Evolutionary conservation across 352 stramenopile genomes (phyloP).

Genomic region (Phytophthora melonis): DNA sequence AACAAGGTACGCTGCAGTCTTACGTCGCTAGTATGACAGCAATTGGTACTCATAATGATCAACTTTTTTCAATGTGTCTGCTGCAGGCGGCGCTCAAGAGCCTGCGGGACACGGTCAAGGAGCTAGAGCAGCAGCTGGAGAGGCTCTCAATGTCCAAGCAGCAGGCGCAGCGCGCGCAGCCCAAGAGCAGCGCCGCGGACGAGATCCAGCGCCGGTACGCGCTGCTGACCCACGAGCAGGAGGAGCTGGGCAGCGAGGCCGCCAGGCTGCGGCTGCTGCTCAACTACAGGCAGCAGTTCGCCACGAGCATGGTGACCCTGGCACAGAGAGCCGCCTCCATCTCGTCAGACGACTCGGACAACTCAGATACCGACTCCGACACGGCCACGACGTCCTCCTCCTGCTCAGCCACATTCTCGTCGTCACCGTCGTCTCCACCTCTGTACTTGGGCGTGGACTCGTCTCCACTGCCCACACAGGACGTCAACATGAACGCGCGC

Average conservation of each 20-base stretch:
- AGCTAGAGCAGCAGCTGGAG: constrained; percentile 61
- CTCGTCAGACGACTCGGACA: constrained; percentile 31
- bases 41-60: constrained; percentile 7
- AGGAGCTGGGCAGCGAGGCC: constrained; percentile 53
- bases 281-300: constrained; percentile 52
- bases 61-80: constrained; percentile 14
- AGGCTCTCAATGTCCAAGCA: constrained; percentile 39
- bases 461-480: background rate
- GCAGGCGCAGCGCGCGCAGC: constrained; percentile 17
- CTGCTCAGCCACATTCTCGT: constrained; percentile 12
- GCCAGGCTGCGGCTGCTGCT: constrained; percentile 55
- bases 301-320: constrained; percentile 41
- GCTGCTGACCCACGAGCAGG: constrained; percentile 48
- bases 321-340: constrained; percentile 25
- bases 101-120: constrained; percentile 60
- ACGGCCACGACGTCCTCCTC: constrained; percentile 30
- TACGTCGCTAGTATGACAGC: background rate
- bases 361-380: constrained; percentile 41
- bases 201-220: constrained; percentile 50
- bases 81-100: constrained; percentile 58
- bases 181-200: background rate
- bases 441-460: background rate
- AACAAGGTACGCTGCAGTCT: constrained; percentile 60
- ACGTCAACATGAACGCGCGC: constrained; percentile 22
- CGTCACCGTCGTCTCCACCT: constrained; percentile 9